These are phyloP conservation scores for Candida smagusa DNA, from an alignment of 1,139 yeast species.

Conservation along the genomic window DNA sequence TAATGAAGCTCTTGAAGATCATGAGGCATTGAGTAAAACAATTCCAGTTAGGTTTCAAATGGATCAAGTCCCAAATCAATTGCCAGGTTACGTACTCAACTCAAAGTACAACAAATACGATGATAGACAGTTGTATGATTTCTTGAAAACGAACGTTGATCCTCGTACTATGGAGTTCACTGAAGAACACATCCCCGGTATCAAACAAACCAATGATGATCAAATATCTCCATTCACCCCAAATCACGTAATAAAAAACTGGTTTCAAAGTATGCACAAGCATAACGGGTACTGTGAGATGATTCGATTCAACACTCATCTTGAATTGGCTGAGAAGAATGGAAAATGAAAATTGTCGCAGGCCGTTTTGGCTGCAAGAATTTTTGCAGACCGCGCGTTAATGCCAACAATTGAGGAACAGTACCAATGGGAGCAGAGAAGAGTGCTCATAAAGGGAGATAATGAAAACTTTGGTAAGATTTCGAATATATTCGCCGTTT, in stretches of 20 bases:
- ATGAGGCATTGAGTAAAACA: conserved; percentile 11
- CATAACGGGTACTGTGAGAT: conserved; percentile 19
- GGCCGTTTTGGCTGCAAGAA: conserved; percentile 40
- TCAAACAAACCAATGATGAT: conserved; percentile 11
- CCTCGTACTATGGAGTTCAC: conserved; percentile 15
- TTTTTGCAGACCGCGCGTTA: conserved; percentile 37
- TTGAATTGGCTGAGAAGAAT: conserved; percentile 13
- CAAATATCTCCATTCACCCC: conserved; percentile 9
- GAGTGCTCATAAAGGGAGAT: conserved; percentile 18
- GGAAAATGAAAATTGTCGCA: conserved; percentile 31
- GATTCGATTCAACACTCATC: conserved; percentile 13
- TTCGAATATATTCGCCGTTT: conserved; percentile 18
- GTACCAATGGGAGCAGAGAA: conserved; percentile 25
- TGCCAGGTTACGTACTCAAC: conserved; percentile 12
- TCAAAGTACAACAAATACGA: conserved; percentile 16
- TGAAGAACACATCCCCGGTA: conserved; percentile 13
- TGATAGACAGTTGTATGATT: conserved; percentile 17
- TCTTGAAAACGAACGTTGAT: conserved; percentile 15
- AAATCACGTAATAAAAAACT: conserved; percentile 11
- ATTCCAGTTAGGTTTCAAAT: conserved; percentile 9
- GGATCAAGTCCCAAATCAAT: conserved; percentile 9
- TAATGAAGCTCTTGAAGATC: conserved; percentile 17
- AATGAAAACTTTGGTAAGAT: conserved; percentile 15
- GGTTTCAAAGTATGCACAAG: conserved; percentile 16
- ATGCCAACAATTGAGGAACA: conserved; percentile 35